phyloP scores from a whole-genome alignment of 495 filamentous ascomycete genomes.

The Tetracladium setigerum region DNA sequence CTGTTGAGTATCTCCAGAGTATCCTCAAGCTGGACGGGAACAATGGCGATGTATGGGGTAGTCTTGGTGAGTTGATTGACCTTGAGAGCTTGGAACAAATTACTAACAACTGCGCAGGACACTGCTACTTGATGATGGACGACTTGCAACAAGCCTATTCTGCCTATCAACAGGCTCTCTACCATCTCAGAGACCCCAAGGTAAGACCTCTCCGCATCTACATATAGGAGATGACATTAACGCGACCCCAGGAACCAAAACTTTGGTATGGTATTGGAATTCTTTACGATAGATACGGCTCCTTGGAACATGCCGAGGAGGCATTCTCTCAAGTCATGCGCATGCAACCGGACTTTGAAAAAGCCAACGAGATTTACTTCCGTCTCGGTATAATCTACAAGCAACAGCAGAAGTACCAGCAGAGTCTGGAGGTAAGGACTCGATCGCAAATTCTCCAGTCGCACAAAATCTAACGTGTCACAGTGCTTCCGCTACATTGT shows the following conservation, averaged over 20 bases:
- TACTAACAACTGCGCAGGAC: slow-evolving; percentile 45
- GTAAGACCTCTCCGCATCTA: slow-evolving; percentile 37
- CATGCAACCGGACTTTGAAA: slow-evolving; percentile 97
- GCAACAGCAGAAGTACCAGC: slow-evolving; percentile 88
- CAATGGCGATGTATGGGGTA: slow-evolving; percentile 96
- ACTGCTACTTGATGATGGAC: slow-evolving; percentile 99
- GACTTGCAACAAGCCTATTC: slow-evolving; percentile 95
- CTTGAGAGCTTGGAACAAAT: background rate
- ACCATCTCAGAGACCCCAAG: slow-evolving; percentile 91
- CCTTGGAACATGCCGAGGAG: slow-evolving; percentile 95
- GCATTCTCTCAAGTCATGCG: slow-evolving; percentile 98
- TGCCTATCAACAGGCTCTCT: slow-evolving; percentile 94
- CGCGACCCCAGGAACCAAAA: slow-evolving; percentile 77
- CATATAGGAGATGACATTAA: background rate
- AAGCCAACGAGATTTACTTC: slow-evolving; percentile 99
- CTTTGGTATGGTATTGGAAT: slow-evolving; percentile 99
- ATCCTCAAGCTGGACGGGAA: slow-evolving; percentile 83
- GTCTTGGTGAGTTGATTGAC: slow-evolving; percentile 54
- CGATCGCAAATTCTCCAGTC: slow-evolving; percentile 3
- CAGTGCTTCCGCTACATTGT: slow-evolving; percentile 99
- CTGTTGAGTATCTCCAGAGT: slow-evolving; percentile 84
- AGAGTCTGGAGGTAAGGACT: slow-evolving; percentile 74
- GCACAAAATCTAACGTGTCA: slow-evolving; percentile 20
- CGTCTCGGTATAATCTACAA: slow-evolving; percentile 98
- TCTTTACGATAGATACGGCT: slow-evolving; percentile 93